Evolutionary conservation across 306 rosid genomes (phyloP).

Genomic region (Quercus ilex): DNA sequence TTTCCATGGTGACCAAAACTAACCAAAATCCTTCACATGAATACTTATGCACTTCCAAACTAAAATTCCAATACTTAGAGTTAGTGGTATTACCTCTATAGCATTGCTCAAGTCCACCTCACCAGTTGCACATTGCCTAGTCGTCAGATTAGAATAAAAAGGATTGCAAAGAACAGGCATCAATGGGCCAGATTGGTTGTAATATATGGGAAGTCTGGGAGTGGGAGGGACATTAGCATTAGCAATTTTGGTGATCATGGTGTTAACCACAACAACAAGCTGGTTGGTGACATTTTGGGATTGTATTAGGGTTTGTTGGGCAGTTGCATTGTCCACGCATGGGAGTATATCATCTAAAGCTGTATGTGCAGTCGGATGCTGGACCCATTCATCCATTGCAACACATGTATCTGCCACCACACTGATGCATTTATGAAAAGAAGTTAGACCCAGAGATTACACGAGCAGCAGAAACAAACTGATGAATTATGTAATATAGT

Average conservation of each 20-base stretch:
- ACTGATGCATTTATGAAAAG: conserved; percentile 32
- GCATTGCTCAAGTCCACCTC: conserved; percentile 50
- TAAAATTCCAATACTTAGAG: not conserved
- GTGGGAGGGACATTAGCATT: conserved; percentile 29
- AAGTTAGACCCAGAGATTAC: conserved; percentile 1
- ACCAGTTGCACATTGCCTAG: conserved; percentile 34
- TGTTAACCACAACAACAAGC: conserved; percentile 34
- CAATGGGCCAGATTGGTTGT: conserved; percentile 64
- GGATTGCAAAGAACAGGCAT: conserved; percentile 75
- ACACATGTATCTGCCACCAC: conserved; percentile 72
- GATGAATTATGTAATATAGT: not conserved
- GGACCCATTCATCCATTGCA: conserved; percentile 83
- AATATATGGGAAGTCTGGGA: conserved; percentile 24
- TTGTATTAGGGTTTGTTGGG: conserved; percentile 32
- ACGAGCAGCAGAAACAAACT: not conserved
- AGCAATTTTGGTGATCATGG: conserved; percentile 23
- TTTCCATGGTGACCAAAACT: not conserved
- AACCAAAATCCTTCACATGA: not conserved
- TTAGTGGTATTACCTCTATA: conserved; percentile 34
- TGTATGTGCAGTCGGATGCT: conserved; percentile 63
- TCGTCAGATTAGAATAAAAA: conserved; percentile 26
- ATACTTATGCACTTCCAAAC: not conserved
- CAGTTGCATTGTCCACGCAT: conserved; percentile 62
- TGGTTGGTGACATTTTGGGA: conserved; percentile 41
- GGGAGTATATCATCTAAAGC: conserved; percentile 81